phyloP scores from a whole-genome alignment of 495 filamentous ascomycete genomes.

The Daldinia childiae region DNA sequence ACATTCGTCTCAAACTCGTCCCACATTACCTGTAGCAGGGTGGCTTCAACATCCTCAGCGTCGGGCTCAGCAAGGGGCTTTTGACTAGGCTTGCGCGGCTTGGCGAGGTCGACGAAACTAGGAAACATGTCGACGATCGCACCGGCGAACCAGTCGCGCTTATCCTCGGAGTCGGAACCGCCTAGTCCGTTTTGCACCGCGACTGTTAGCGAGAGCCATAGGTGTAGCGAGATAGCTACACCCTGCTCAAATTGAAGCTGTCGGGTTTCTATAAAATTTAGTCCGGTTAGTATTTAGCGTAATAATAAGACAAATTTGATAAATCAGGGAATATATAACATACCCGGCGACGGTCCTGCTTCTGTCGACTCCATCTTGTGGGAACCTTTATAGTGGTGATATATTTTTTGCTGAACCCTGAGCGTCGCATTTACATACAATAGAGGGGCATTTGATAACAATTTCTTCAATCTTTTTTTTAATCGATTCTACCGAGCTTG shows the following conservation, averaged over 20 bases:
- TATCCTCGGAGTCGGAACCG: constrained; percentile 82
- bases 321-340: neutral
- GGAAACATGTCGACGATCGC: constrained; percentile 83
- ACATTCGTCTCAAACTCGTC: constrained; percentile 94
- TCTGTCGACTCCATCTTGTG: constrained; percentile 33
- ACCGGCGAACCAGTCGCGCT: constrained; percentile 96
- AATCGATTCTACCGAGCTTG: constrained; percentile 38
- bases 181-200: constrained; percentile 91
- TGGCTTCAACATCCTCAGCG: constrained; percentile 81
- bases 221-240: constrained; percentile 79
- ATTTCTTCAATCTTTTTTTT: constrained; percentile 21
- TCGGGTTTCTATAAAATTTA: constrained; percentile 73
- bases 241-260: constrained; percentile 78
- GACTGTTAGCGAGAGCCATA: constrained; percentile 86
- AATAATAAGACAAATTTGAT: neutral
- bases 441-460: constrained; percentile 44
- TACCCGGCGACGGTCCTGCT: constrained; percentile 43
- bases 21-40: constrained; percentile 86
- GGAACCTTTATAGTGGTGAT: neutral
- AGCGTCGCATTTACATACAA: constrained; percentile 10
- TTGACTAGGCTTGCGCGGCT: constrained; percentile 29
- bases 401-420: neutral
- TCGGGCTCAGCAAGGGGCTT: constrained; percentile 69
- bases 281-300: constrained; percentile 32
- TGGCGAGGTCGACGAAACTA: constrained; percentile 59